These are phyloP conservation scores for Chlamydomonas asymmetrica DNA, from an alignment of 139 green algal genomes.

Conservation along the genomic window DNA sequence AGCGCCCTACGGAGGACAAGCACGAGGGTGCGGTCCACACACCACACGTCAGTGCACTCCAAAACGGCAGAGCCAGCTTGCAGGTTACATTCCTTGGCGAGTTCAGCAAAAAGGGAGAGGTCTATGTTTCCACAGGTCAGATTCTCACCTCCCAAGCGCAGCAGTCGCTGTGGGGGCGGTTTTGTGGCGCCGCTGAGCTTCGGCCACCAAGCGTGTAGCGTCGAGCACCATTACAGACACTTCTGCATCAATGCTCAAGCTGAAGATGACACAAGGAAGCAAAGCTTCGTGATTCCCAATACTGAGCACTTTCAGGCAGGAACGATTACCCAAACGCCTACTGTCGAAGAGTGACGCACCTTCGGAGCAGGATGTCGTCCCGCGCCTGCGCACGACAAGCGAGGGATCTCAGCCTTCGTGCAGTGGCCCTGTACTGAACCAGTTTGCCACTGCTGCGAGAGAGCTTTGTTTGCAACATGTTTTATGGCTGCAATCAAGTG, in stretches of 20 bases:
- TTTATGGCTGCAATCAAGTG: too few species aligned
- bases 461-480: too few species aligned
- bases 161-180: constrained; percentile 84
- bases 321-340: background rate
- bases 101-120: too few species aligned
- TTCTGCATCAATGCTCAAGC: constrained; percentile 59
- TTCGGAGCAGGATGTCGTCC: constrained; percentile 35
- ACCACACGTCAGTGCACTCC: too few species aligned
- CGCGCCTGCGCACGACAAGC: constrained; percentile 8
- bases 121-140: too few species aligned
- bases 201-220: constrained; percentile 76
- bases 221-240: constrained; percentile 71
- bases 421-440: too few species aligned
- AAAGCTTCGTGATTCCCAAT: background rate
- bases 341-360: background rate
- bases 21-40: too few species aligned
- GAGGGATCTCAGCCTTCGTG: background rate
- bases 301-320: background rate
- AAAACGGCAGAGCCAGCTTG: too few species aligned
- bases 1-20: too few species aligned
- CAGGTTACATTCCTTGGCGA: too few species aligned
- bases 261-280: constrained; percentile 16
- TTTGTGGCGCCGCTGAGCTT: constrained; percentile 63
- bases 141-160: constrained; percentile 85
- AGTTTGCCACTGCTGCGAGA: too few species aligned